Evolutionary conservation across 2,329 filamentous ascomycete genomes (phyloP).

Genomic region (Pseudocercospora vitis): DNA sequence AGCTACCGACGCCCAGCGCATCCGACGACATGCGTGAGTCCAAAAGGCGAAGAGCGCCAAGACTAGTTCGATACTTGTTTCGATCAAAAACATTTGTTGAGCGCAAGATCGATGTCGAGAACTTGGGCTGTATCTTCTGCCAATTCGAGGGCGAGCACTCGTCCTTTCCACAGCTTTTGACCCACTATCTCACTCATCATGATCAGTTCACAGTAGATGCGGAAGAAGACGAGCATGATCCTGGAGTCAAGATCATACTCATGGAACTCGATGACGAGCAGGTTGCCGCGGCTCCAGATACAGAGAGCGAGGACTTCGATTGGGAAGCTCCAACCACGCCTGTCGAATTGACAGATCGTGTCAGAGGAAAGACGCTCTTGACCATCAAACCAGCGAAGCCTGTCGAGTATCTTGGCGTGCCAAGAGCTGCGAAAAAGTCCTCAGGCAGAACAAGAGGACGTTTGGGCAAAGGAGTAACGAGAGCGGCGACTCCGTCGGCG

Average conservation of each 20-base stretch:
- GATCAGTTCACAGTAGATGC: slow-evolving; percentile 38
- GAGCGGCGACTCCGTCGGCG: neutral
- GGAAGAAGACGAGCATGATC: slow-evolving; percentile 21
- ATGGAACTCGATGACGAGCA: slow-evolving; percentile 20
- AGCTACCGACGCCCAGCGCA: slow-evolving; percentile 32
- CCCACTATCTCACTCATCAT: slow-evolving; percentile 40
- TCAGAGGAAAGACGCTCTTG: slow-evolving; percentile 40
- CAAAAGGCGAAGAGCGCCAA: slow-evolving; percentile 12
- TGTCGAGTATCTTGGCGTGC: neutral
- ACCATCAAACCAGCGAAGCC: slow-evolving; percentile 5
- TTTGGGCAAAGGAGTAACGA: neutral
- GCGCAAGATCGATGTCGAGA: slow-evolving; percentile 11
- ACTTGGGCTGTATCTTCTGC: slow-evolving; percentile 32
- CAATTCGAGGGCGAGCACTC: slow-evolving; percentile 22
- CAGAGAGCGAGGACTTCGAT: slow-evolving; percentile 28
- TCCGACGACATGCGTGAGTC: slow-evolving; percentile 24
- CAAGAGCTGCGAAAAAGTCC: neutral
- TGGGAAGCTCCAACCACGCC: slow-evolving; percentile 38
- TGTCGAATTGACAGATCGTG: slow-evolving; percentile 40
- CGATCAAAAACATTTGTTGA: slow-evolving; percentile 14
- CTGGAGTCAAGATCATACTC: slow-evolving; percentile 15
- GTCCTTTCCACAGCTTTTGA: slow-evolving; percentile 34
- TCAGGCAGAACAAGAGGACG: neutral
- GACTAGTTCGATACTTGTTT: slow-evolving; percentile 32
- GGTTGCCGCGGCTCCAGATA: slow-evolving; percentile 9